Evolutionary conservation across 768 basidiomycete genomes (phyloP), one percentile per base, ranked within the genome.

Genomic region (Phlebiopsis flavidoalba): DNA sequence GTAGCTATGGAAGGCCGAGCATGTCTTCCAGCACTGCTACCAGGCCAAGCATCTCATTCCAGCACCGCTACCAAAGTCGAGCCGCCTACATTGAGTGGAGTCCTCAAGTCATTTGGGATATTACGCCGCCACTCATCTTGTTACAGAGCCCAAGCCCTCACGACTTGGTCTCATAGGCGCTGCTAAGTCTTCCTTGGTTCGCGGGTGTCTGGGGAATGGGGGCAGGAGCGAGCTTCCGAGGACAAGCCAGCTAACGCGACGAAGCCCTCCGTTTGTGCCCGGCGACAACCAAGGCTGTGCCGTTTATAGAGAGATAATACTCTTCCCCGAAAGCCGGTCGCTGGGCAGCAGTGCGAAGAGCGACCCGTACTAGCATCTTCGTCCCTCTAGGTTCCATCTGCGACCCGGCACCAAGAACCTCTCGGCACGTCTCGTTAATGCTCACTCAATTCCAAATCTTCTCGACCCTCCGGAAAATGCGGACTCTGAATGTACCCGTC

Each of bases 141-240:
- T 24, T 55, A 67, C 54, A 77, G 77, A 68, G 74, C 64, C 54
- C 22, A 83, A 83, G 64, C 74, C 83, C 1, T 77, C 83, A 4
- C 81, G 83, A 40, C 84, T 89, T 60, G 90, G 88, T 1, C 89
- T 92, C 75, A 71, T 92, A 6, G 79, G 85, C 8, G 75, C 79
- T 21, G 85, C 90, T 8, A 91, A 89, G 70, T 31, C n/a, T n/a
- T 81, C 83, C 0, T 74, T 91, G 3, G 89, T 91, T 4, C 77
- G 80, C 65, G 88, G n/a, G 81, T 63, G 88, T 92, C 0, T 91
- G 88, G 88, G 85, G 83, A 65, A 77, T 87, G 64, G 83, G 80
- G 24, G 74, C 70, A 15, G 55, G 65, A 5, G 58, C 63, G 65
- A 5, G 58, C 63, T 58, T 63, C 52, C 60, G 60, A 59, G 63